phyloP scores from a whole-genome alignment of 139 green algal genomes.

The Limnomonas spitsbergensis region DNA sequence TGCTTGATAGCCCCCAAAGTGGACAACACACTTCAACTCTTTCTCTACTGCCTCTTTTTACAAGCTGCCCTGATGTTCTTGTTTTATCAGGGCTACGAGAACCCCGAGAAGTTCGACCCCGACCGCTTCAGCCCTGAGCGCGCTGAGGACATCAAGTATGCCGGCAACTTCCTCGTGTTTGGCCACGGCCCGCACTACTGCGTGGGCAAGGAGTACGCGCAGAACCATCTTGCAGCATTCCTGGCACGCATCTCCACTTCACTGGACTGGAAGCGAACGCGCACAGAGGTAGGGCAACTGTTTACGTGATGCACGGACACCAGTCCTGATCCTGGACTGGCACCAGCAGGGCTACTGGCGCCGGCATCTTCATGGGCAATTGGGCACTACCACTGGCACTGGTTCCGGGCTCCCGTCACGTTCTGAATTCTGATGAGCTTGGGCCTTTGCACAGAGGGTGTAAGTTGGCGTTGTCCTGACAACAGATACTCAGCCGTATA shows the following conservation, averaged over 20 bases:
- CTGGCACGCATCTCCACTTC: slow-evolving; percentile 65
- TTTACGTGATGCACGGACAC: too few relatives aligned
- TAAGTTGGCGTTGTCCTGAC: too few relatives aligned
- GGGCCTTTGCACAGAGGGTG: too few relatives aligned
- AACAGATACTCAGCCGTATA: too few relatives aligned
- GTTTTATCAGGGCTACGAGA: slow-evolving; percentile 60
- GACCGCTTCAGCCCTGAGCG: slow-evolving; percentile 76
- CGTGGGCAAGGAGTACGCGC: slow-evolving; percentile 79
- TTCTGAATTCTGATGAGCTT: too few relatives aligned
- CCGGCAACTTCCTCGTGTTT: slow-evolving; percentile 78
- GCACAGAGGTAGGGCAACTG: slow-evolving; percentile 15
- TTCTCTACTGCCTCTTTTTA: background rate
- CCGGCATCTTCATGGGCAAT: too few relatives aligned
- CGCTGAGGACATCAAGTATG: slow-evolving; percentile 71
- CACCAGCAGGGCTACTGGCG: too few relatives aligned
- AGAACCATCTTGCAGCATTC: slow-evolving; percentile 79
- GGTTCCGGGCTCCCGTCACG: too few relatives aligned
- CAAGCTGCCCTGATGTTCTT: background rate
- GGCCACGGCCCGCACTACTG: slow-evolving; percentile 84
- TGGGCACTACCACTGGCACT: too few relatives aligned
- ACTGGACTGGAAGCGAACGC: slow-evolving; percentile 56
- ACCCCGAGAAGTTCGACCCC: slow-evolving; percentile 74
- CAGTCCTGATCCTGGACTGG: too few relatives aligned
- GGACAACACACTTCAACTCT: background rate
- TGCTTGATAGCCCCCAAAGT: too few relatives aligned